Conservation (phyloP, 2,329 filamentous ascomycete genomes). For the Domatiomyces catenatus region DNA sequence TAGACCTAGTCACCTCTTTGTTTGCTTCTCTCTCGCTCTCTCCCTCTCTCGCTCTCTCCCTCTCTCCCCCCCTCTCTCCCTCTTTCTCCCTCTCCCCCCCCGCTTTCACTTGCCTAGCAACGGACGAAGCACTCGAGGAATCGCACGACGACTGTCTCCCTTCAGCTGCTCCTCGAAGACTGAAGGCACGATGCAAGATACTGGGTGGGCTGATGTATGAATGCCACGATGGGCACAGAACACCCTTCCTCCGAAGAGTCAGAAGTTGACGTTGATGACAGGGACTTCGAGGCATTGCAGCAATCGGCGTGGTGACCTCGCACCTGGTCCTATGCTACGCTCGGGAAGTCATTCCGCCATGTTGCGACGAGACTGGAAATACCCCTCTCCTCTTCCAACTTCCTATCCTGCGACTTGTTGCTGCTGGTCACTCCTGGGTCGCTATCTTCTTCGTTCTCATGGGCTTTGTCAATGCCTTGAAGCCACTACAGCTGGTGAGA, state of each 20-base stretch:
- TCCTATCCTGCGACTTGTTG: slow-evolving; percentile 43
- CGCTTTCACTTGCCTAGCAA: not conserved
- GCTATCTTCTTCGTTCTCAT: slow-evolving; percentile 52
- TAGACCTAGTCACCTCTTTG: too few species aligned
- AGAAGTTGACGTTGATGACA: slow-evolving; percentile 16
- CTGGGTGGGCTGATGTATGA: slow-evolving; percentile 18
- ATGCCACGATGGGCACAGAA: not conserved
- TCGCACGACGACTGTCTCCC: not conserved
- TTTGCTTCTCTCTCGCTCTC: not conserved
- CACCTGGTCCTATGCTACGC: slow-evolving; percentile 40
- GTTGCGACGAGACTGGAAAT: slow-evolving; percentile 20
- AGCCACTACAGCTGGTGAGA: slow-evolving; percentile 41
- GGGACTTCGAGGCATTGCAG: slow-evolving; percentile 43
- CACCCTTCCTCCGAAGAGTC: not conserved
- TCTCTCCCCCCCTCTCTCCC: not conserved
- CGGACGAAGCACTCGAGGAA: not conserved
- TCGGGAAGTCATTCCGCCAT: slow-evolving; percentile 34
- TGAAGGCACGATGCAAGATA: slow-evolving; percentile 15
- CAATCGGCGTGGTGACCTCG: slow-evolving; percentile 39
- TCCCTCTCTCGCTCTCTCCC: not conserved
- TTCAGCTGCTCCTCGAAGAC: slow-evolving; percentile 6
- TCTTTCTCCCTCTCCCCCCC: not conserved
- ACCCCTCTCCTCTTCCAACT: slow-evolving; percentile 38
- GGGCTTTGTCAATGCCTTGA: slow-evolving; percentile 48
- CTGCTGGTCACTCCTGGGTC: slow-evolving; percentile 49